Evolutionary conservation across 1,139 yeast species (phyloP).

Genomic region (Zygosaccharomyces sapae): DNA sequence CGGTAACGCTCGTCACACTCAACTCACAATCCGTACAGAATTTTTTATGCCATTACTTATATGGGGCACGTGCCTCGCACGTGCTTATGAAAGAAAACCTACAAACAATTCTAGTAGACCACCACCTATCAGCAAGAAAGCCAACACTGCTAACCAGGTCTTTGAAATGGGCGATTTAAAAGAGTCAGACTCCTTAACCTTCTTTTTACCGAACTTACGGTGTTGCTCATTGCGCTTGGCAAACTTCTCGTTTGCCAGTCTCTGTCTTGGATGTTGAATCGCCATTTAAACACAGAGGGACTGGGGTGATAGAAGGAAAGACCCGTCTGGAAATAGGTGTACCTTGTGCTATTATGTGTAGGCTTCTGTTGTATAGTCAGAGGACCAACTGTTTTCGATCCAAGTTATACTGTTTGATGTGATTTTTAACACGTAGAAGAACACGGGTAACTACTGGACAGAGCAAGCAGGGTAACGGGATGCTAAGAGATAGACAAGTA

Average conservation of each 20-base stretch:
- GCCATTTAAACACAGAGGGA: slow-evolving; percentile 30
- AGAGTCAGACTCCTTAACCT: slow-evolving; percentile 40
- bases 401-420: neutral
- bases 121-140: slow-evolving; percentile 77
- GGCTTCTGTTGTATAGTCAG: too few species aligned
- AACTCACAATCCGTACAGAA: neutral
- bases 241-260: slow-evolving; percentile 76
- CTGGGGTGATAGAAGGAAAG: neutral
- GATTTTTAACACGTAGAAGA: neutral
- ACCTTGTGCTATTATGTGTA: too few species aligned
- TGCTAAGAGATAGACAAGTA: neutral
- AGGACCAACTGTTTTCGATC: neutral
- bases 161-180: slow-evolving; percentile 55
- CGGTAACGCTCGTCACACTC: neutral
- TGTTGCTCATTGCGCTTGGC: slow-evolving; percentile 65
- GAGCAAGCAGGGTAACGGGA: neutral
- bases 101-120: slow-evolving; percentile 68
- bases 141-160: slow-evolving; percentile 44
- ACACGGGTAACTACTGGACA: neutral
- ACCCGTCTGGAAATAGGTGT: neutral
- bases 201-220: slow-evolving; percentile 61
- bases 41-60: neutral
- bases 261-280: slow-evolving; percentile 75
- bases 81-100: slow-evolving; percentile 41
- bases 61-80: neutral